phyloP scores from a whole-genome alignment of 768 basidiomycete genomes.

The Tulasnella sp. region DNA sequence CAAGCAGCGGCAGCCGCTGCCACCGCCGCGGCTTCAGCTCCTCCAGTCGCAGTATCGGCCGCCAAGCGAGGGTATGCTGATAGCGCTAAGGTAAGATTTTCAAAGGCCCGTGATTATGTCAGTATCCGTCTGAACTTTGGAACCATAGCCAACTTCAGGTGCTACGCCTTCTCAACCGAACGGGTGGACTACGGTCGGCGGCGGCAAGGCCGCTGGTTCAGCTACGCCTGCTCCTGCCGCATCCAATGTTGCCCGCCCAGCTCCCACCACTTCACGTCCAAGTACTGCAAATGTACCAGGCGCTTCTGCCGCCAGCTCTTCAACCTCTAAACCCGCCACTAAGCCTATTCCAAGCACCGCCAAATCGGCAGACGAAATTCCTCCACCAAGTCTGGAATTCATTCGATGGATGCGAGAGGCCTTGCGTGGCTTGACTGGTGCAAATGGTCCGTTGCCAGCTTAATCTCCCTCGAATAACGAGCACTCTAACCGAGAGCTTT shows the following conservation, averaged over 20 bases:
- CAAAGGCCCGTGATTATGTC: constrained; percentile 23
- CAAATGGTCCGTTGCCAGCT: constrained; percentile 50
- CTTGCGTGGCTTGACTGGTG: constrained; percentile 58
- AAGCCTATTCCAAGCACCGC: constrained; percentile 24
- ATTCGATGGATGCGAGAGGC: constrained; percentile 84
- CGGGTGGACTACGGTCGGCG: constrained; percentile 85
- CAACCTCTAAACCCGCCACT: constrained; percentile 26
- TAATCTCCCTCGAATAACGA: background rate
- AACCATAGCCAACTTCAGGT: constrained; percentile 18
- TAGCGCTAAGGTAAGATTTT: constrained; percentile 38
- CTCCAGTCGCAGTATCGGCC: constrained; percentile 30
- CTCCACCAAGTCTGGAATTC: constrained; percentile 73
- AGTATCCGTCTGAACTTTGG: background rate
- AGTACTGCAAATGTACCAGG: constrained; percentile 28
- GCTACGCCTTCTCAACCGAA: constrained; percentile 25
- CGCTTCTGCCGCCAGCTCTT: constrained; percentile 7
- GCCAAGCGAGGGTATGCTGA: constrained; percentile 73
- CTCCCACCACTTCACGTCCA: constrained; percentile 34
- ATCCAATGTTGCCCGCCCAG: constrained; percentile 32
- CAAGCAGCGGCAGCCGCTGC: background rate
- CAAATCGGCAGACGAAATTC: constrained; percentile 52
- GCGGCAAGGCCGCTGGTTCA: constrained; percentile 46
- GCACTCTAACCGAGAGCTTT: background rate
- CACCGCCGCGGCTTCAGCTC: background rate
- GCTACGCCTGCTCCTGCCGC: constrained; percentile 30